Conservation (phyloP, 768 basidiomycete species). For the Lanmaoa rubissima region DNA sequence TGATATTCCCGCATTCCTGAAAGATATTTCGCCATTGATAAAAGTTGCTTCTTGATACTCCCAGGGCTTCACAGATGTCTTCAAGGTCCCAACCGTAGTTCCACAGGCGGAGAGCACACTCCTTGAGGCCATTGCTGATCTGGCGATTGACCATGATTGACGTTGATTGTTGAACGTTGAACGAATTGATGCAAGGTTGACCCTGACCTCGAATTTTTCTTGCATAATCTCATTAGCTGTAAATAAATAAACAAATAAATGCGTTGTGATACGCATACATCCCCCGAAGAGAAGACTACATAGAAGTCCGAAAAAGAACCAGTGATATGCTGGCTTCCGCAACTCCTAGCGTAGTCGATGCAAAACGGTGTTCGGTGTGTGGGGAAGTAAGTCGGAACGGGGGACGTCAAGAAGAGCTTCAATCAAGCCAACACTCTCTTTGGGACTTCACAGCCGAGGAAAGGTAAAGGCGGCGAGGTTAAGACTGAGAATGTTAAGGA, state of each 20-base stretch:
- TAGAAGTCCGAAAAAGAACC: slow-evolving; percentile 4
- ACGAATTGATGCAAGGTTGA: no score
- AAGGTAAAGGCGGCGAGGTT: slow-evolving; percentile 8
- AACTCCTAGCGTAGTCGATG: background rate
- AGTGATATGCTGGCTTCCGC: background rate
- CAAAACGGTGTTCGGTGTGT: background rate
- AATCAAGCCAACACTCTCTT: background rate
- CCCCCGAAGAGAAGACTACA: background rate
- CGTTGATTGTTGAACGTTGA: no score
- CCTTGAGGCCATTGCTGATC: background rate
- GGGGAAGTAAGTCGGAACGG: background rate
- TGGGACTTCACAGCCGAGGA: background rate
- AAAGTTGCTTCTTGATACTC: background rate
- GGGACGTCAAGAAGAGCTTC: background rate
- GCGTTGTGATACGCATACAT: background rate
- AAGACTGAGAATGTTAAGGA: background rate
- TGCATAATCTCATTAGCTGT: no score
- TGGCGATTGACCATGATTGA: background rate
- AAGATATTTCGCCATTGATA: slow-evolving; percentile 8
- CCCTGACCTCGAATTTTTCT: no score
- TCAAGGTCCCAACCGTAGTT: background rate
- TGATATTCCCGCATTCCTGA: slow-evolving; percentile 16
- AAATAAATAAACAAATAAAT: background rate
- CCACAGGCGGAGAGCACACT: background rate
- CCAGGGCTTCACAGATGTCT: background rate